Percentiles rank a stretch among this genome's conserved stretches.
Evolutionary conservation across 441 rosid species (phyloP).

Genomic region (Populus hybrid): DNA sequence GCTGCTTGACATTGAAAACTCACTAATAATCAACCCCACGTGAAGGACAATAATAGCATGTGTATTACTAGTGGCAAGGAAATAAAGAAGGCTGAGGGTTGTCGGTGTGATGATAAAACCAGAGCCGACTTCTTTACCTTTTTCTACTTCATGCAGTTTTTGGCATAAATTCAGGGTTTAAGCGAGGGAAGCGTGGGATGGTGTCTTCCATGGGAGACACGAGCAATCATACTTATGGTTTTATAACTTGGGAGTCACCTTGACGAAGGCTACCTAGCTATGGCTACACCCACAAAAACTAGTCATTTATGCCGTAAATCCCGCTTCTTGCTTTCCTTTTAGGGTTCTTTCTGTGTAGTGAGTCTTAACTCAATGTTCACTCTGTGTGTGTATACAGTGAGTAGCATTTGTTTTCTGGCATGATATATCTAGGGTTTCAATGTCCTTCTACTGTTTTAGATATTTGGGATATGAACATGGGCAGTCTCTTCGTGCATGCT

Average conservation of each 20-base stretch:
- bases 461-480: too few species aligned
- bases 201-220: conserved; percentile 30
- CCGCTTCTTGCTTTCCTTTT: conserved; percentile 30
- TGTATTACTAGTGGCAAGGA: background rate
- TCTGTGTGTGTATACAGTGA: background rate
- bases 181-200: conserved; percentile 15
- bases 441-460: too few species aligned
- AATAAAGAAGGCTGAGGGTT: conserved; percentile 3
- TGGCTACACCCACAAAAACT: background rate
- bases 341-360: conserved; percentile 20
- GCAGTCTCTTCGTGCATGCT: too few species aligned
- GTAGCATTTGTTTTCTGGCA: background rate
- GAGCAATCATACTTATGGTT: conserved; percentile 29
- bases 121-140: background rate
- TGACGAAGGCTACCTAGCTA: conserved; percentile 2
- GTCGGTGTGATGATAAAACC: conserved; percentile 24
- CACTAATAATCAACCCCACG: background rate
- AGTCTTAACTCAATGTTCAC: conserved; percentile 12
- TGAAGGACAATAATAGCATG: background rate
- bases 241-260: too few species aligned
- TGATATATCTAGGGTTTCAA: too few species aligned
- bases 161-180: background rate
- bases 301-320: conserved; percentile 33
- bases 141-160: background rate
- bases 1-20: background rate